These are phyloP conservation scores for Irpex sp. DNA, from an alignment of 1,284 basidiomycete genomes.

Conservation along the genomic window DNA sequence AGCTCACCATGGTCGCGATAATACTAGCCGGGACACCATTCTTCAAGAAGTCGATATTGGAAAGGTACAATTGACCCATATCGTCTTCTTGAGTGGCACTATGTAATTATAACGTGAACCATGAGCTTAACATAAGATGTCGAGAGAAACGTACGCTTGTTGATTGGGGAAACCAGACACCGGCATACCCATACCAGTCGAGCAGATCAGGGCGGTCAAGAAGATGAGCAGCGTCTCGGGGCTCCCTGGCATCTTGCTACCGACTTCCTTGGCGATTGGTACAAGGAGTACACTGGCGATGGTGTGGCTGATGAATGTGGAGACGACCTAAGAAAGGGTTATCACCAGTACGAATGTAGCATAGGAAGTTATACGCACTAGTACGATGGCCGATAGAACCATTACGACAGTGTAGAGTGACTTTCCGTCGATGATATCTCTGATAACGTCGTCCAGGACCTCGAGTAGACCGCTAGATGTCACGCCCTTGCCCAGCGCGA, in stretches of 20 bases:
- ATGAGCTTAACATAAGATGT: neutral
- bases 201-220: constrained; percentile 90
- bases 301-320: constrained; percentile 93
- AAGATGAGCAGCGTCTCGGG: constrained; percentile 85
- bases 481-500: constrained; percentile 94
- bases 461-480: constrained; percentile 85
- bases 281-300: constrained; percentile 96
- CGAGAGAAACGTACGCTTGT: constrained; percentile 68
- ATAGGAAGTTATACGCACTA: constrained; percentile 52
- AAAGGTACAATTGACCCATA: constrained; percentile 84
- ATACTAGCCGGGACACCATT: constrained; percentile 92
- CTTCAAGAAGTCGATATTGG: constrained; percentile 88
- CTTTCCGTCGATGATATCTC: constrained; percentile 66
- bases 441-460: constrained; percentile 71
- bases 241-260: constrained; percentile 63
- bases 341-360: neutral
- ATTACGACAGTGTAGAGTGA: constrained; percentile 81
- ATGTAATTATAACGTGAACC: constrained; percentile 1
- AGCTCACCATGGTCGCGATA: constrained; percentile 74
- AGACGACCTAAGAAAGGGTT: constrained; percentile 57
- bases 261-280: constrained; percentile 93
- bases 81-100: constrained; percentile 96
- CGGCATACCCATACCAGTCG: constrained; percentile 96
- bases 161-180: constrained; percentile 98
- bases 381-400: constrained; percentile 80